phyloP scores from a whole-genome alignment of 257 asterid species.

The Lavandula angustifolia region DNA sequence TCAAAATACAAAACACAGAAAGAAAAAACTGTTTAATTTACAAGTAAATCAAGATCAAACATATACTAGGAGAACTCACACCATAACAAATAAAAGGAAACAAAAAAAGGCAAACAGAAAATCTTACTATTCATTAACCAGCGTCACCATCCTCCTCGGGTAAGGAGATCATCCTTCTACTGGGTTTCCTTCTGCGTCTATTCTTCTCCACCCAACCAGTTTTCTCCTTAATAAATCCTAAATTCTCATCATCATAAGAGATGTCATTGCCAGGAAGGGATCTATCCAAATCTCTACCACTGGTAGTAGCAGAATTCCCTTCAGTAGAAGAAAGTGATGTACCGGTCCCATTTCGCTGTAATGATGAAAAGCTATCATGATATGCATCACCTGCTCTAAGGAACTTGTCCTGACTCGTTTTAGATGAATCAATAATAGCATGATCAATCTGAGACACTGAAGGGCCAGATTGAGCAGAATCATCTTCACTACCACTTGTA shows the following conservation, averaged over 20 bases:
- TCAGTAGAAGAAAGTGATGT: slow-evolving; percentile 29
- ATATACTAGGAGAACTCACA: slow-evolving; percentile 31
- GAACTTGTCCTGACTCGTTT: slow-evolving; percentile 32
- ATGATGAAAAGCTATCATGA: slow-evolving; percentile 34
- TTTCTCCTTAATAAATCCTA: slow-evolving; percentile 36
- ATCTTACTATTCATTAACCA: slow-evolving; percentile 30
- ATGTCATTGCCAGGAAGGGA: slow-evolving; percentile 34
- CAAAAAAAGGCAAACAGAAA: slow-evolving; percentile 30
- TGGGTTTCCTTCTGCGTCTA: slow-evolving; percentile 46
- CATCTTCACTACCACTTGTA: slow-evolving; percentile 76
- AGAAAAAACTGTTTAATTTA: slow-evolving; percentile 33
- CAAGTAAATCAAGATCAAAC: slow-evolving; percentile 17
- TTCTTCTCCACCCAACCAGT: slow-evolving; percentile 50
- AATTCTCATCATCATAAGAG: slow-evolving; percentile 36
- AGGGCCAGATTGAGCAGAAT: slow-evolving; percentile 46
- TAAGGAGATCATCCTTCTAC: slow-evolving; percentile 67
- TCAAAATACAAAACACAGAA: slow-evolving; percentile 29
- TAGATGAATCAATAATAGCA: slow-evolving; percentile 39
- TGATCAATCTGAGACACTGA: slow-evolving; percentile 42
- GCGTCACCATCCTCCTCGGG: slow-evolving; percentile 55
- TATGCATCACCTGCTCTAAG: slow-evolving; percentile 32
- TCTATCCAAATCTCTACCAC: slow-evolving; percentile 37
- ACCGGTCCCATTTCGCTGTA: slow-evolving; percentile 46
- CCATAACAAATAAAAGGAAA: slow-evolving; percentile 27
- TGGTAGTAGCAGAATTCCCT: slow-evolving; percentile 31